Percentiles rank a stretch among this genome's conserved stretches.
Evolutionary conservation across 1,284 basidiomycete genomes (phyloP).

Genomic region (Boletus mariae): DNA sequence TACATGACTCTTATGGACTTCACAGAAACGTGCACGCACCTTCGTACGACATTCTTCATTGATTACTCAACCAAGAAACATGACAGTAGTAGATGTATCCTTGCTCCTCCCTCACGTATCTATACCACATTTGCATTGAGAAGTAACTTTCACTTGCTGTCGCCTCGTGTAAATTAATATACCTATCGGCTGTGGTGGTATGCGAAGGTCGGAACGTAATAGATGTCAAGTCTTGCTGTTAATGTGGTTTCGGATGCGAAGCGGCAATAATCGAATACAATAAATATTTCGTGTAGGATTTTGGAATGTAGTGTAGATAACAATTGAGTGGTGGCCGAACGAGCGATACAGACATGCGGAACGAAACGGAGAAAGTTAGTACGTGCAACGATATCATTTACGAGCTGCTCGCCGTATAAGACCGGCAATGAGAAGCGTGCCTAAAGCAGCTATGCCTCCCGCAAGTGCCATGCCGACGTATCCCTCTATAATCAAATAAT

Average conservation of each 20-base stretch:
- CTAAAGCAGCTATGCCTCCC: constrained; percentile 85
- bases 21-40: constrained; percentile 3
- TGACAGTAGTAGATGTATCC: constrained; percentile 24
- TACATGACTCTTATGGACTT: constrained; percentile 11
- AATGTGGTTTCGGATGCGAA: constrained; percentile 5
- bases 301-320: constrained; percentile 8
- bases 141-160: constrained; percentile 19
- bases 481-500: constrained; percentile 56
- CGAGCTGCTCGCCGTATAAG: constrained; percentile 81
- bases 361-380: constrained; percentile 14
- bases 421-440: constrained; percentile 78
- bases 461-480: constrained; percentile 94
- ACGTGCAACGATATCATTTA: constrained; percentile 45
- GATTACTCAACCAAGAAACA: constrained; percentile 17
- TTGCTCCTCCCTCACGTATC: constrained; percentile 28
- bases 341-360: constrained; percentile 13
- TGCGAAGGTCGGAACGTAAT: not conserved
- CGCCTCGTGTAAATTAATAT: constrained; percentile 30
- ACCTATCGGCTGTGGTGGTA: constrained; percentile 10
- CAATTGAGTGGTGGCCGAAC: constrained; percentile 7
- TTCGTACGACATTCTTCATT: constrained; percentile 9
- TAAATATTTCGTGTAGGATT: constrained; percentile 20
- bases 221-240: not conserved
- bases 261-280: constrained; percentile 27
- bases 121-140: constrained; percentile 30